A percentile compares a stretch with the other conserved stretches of the same genome.
phyloP scores from a whole-genome alignment of 108 stramenopile species.

The Epithemia pelagica region DNA sequence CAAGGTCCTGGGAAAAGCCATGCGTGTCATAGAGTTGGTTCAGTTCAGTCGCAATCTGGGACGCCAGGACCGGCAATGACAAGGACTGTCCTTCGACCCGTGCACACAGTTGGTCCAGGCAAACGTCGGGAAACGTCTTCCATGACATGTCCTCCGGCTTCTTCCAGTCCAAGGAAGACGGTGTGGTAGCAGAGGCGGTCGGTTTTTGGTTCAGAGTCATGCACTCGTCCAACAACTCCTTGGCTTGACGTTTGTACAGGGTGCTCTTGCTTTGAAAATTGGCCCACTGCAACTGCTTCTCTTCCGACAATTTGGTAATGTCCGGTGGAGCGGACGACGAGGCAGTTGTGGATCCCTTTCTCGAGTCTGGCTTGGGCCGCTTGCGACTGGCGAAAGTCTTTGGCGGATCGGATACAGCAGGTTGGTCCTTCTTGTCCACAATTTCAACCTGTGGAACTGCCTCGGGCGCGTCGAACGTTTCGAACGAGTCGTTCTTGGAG shows the following conservation, averaged over 20 bases:
- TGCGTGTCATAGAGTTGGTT: constrained; percentile 17
- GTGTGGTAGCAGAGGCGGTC: too few species aligned
- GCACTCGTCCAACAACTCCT: neutral
- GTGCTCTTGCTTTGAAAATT: neutral
- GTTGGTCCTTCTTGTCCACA: too few species aligned
- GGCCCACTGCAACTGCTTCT: neutral
- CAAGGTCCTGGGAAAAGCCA: constrained; percentile 31
- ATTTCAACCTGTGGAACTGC: too few species aligned
- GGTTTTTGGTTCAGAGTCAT: too few species aligned
- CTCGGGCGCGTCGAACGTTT: too few species aligned
- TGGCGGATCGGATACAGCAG: too few species aligned
- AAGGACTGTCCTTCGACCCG: constrained; percentile 22
- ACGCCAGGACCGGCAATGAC: constrained; percentile 40
- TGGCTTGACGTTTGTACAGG: neutral
- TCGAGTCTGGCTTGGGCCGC: neutral
- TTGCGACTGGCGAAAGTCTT: too few species aligned
- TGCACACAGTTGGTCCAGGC: neutral
- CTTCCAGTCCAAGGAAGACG: too few species aligned
- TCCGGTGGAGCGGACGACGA: neutral
- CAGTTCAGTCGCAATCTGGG: constrained; percentile 27
- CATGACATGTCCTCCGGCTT: neutral
- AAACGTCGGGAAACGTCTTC: neutral
- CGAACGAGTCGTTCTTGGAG: too few species aligned
- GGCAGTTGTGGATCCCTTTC: neutral
- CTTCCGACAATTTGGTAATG: neutral